These are phyloP conservation scores for Kazachstania africana DNA, from an alignment of 805 yeast species.

Conservation along the genomic window DNA sequence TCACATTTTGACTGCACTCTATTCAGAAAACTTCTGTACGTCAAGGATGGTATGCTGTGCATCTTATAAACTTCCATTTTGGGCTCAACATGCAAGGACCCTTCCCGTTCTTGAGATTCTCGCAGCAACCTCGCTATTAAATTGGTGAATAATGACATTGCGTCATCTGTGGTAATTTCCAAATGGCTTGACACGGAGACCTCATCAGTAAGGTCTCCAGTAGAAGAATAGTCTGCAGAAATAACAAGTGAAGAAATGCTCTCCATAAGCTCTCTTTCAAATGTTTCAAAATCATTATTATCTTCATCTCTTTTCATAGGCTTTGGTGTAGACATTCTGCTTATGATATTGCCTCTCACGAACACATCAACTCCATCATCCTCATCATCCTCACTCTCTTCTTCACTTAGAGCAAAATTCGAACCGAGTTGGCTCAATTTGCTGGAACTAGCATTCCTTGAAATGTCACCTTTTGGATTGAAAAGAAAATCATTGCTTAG, in stretches of 20 bases:
- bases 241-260: neutral
- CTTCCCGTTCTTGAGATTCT: too few species aligned
- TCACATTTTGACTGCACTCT: slow-evolving; percentile 23
- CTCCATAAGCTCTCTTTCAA: neutral
- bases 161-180: slow-evolving; percentile 1
- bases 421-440: slow-evolving; percentile 11
- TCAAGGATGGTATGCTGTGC: slow-evolving; percentile 22
- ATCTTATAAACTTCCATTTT: slow-evolving; percentile 10
- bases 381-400: neutral
- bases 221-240: neutral
- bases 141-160: too few species aligned
- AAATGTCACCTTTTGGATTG: neutral
- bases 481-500: too few species aligned
- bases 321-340: neutral
- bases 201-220: neutral
- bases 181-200: neutral
- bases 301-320: neutral
- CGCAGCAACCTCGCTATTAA: neutral
- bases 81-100: neutral
- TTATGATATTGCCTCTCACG: too few species aligned
- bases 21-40: slow-evolving; percentile 13
- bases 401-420: slow-evolving; percentile 22
- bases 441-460: neutral
- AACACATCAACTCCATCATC: neutral
- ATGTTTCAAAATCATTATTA: neutral